phyloP scores from a whole-genome alignment of 2,329 filamentous ascomycete species.

The Laburnicola sp. region DNA sequence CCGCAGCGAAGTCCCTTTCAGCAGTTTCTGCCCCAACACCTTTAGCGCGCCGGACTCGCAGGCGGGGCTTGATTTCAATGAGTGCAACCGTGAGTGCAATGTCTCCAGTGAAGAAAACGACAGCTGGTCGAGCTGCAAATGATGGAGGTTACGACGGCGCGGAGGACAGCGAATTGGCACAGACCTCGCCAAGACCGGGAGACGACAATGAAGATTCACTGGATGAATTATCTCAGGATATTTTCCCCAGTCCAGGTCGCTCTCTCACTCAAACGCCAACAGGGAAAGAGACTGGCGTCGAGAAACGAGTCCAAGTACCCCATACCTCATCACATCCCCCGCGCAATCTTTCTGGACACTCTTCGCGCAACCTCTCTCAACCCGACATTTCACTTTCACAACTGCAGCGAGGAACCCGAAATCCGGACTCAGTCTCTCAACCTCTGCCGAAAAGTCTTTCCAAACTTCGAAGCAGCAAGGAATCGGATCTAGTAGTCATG shows the following conservation, averaged over 20 bases:
- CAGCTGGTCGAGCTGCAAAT: constrained; percentile 3
- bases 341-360: constrained; percentile 27
- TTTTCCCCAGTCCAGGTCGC: constrained; percentile 18
- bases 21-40: constrained; percentile 32
- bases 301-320: constrained; percentile 39
- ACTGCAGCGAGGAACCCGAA: constrained; percentile 24
- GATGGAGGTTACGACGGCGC: constrained; percentile 26
- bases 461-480: constrained; percentile 34
- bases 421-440: constrained; percentile 23
- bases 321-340: constrained; percentile 44
- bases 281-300: constrained; percentile 3
- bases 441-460: constrained; percentile 15
- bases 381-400: constrained; percentile 25
- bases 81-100: constrained; percentile 23
- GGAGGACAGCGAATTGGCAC: constrained; percentile 26
- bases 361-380: constrained; percentile 23
- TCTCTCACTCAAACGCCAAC: not conserved
- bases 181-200: constrained; percentile 16
- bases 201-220: constrained; percentile 28
- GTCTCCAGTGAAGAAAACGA: constrained; percentile 29
- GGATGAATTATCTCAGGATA: constrained; percentile 38
- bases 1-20: constrained; percentile 29
- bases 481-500: constrained; percentile 48
- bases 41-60: constrained; percentile 16
- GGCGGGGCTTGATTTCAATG: constrained; percentile 18